A percentile compares a stretch with the other conserved stretches of the same genome.
Conservation (phyloP, 2,329 filamentous ascomycete genomes). For the Claviceps sp. region DNA sequence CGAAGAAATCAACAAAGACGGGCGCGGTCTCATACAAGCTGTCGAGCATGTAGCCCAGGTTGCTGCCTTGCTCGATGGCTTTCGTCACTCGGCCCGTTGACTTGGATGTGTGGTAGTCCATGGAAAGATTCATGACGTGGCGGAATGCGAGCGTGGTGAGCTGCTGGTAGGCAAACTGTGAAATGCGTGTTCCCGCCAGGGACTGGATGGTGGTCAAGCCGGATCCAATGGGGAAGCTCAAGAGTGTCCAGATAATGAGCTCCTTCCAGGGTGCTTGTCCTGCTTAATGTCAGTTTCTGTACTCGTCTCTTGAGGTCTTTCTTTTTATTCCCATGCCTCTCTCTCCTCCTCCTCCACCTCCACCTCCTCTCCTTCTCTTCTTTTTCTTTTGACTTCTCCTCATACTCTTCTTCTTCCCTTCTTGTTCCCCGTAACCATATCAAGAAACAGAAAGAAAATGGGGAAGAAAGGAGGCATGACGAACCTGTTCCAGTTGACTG, state of each 20-base stretch:
- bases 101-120: conserved; percentile 55
- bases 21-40: conserved; percentile 22
- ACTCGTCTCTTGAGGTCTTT: too few species aligned
- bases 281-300: background rate
- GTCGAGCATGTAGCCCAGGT: conserved; percentile 43
- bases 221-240: conserved; percentile 8
- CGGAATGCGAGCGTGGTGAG: conserved; percentile 44
- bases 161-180: conserved; percentile 28
- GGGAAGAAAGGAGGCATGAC: background rate
- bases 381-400: too few species aligned
- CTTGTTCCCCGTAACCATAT: too few species aligned
- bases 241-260: conserved; percentile 5
- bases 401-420: too few species aligned
- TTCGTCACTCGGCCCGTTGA: conserved; percentile 47
- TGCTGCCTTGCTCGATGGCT: conserved; percentile 46
- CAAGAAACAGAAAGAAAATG: too few species aligned
- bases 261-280: conserved; percentile 6
- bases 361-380: too few species aligned
- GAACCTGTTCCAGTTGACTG: conserved; percentile 10
- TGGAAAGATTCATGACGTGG: conserved; percentile 52
- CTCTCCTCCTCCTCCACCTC: too few species aligned
- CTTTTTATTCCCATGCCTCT: too few species aligned
- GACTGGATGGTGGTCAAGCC: conserved; percentile 1
- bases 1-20: conserved; percentile 11
- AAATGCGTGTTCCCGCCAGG: conserved; percentile 12